These are phyloP conservation scores for Fusarium piperis DNA, from an alignment of 2,329 filamentous ascomycete species.

Conservation along the genomic window DNA sequence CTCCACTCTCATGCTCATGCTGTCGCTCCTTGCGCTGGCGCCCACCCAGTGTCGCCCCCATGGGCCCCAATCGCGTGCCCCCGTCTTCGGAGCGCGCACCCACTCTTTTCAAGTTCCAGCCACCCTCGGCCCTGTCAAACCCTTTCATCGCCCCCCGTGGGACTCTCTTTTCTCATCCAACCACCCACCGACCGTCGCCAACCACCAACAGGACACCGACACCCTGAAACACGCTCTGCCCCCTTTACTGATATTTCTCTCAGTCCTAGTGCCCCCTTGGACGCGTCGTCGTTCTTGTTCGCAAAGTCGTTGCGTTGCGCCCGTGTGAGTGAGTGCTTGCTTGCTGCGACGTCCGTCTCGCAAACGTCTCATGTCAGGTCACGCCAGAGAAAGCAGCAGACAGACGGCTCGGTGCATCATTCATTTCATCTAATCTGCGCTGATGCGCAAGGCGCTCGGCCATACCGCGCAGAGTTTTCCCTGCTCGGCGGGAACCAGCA, in stretches of 20 bases:
- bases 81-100: conserved; percentile 28
- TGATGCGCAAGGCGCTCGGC: conserved; percentile 21
- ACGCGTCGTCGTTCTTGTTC: conserved; percentile 35
- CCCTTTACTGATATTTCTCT: conserved; percentile 35
- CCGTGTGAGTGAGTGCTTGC: not conserved
- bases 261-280: conserved; percentile 22
- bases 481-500: conserved; percentile 24
- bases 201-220: conserved; percentile 32
- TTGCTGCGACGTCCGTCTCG: conserved; percentile 25
- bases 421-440: not conserved
- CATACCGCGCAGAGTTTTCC: conserved; percentile 33
- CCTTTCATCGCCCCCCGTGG: conserved; percentile 39
- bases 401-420: conserved; percentile 5
- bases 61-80: conserved; percentile 32
- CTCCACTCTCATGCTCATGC: conserved; percentile 7
- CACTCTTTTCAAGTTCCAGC: conserved; percentile 36
- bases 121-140: conserved; percentile 40
- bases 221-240: conserved; percentile 43
- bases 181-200: conserved; percentile 35
- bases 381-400: conserved; percentile 9
- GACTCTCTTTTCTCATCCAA: conserved; percentile 13
- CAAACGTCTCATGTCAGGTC: conserved; percentile 35
- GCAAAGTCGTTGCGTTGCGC: conserved; percentile 2
- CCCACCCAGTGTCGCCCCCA: conserved; percentile 23
- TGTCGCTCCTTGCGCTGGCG: conserved; percentile 17